Base-by-base conservation (phyloP, 768 basidiomycete genomes). In the Tylopilus plumbeoviolaceoides region DNA sequence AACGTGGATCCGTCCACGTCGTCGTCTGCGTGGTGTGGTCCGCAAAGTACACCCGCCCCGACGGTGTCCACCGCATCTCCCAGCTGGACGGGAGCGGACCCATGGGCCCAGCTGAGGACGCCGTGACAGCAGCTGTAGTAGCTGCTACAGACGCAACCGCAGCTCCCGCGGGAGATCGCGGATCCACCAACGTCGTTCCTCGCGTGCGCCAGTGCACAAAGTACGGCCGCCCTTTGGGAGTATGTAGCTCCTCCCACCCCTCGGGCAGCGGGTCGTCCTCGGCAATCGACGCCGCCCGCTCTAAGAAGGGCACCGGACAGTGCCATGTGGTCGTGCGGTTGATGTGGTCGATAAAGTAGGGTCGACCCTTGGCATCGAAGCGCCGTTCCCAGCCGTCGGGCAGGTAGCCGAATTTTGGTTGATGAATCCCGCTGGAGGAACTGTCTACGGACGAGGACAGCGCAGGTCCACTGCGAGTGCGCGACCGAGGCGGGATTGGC, bases 241-340 rank as follows among this genome's bases (percentile, higher is more conserved):
- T 36, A 7, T 5, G 15, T 1, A 11, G 35, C 15, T 36, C 20
- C 72, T 94, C 92, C 91, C 91, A 95, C 54, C 91, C 92, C 38
- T 85, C 87, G 3, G 92, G 92, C 28, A 95, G 75, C 7, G 89
- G 83, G 0, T 92, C 91, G 59, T 86, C 74, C 55, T 83, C 69
- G 10, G 7, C 30, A 7, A 7, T 30, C 30, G 30, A 30, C 10
- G 30, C 30, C 8, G 30, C 30, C 30, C 5, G 7, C 30, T 30
- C 30, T 7, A 7, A 5, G 33, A 18, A n/a, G 17, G n/a, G 38
- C 6, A 36, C 35, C 12, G 35, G 35, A 7, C 15, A 6, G 1
- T 4, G 4, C 39, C 39, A 39, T 9, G 39, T 18, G 18, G 39
- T 39, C 9, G n/a, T 39, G 18, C 39, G 39, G n/a, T 18, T 39